Base-by-base conservation (phyloP, 2,329 filamentous ascomycete species). In the Paraphoma sp. region DNA sequence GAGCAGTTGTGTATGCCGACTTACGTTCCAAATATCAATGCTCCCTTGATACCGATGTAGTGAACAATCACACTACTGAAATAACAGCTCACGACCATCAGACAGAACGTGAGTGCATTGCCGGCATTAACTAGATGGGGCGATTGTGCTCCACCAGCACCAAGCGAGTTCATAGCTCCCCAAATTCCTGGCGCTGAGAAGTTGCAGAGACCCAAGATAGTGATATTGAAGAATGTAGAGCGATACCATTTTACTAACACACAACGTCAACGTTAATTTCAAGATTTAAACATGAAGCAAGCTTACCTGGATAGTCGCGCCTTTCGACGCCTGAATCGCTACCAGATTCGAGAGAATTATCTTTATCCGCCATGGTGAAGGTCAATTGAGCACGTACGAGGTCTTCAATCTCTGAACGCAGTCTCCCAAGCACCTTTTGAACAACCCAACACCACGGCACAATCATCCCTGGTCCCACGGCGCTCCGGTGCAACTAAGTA, bases 31-130 rank as follows among this genome's bases (percentile, higher is more conserved):
- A 91, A 81, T n/a, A 91, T 84, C 12, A 93, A 75, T 0, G 89
- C 85, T 48, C 86, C 85, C 65, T 90, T 90, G 59, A 93, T 89
- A 0, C 90, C 90, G 41, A 92, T 84, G 44, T 85, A 86, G 30
- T 83, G 83, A 0, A 91, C 87, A 6, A 92, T 74, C 0, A 84
- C 80, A 50, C 86, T 87, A 0, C 85, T 85, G 46, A 91, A 84
- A 67, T 83, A 87, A 68, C 89, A 91, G 0, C 87, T 89, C 0
- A 92, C 68, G 0, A 91, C 86, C 89, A 91, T 91, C 7, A 91
- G 81, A 45, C 86, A 87, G 68, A 92, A 92, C 0, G 88, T 90
- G 40, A 91, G 73, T 0, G 89, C 86, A 63, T 92, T 92, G 12
- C 87, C 88, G 0, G 86, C 83, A 65, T 91, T 91, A 48, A 92